These are phyloP conservation scores for Kondoa malvinella DNA, from an alignment of 768 basidiomycete species.

Conservation along the genomic window DNA sequence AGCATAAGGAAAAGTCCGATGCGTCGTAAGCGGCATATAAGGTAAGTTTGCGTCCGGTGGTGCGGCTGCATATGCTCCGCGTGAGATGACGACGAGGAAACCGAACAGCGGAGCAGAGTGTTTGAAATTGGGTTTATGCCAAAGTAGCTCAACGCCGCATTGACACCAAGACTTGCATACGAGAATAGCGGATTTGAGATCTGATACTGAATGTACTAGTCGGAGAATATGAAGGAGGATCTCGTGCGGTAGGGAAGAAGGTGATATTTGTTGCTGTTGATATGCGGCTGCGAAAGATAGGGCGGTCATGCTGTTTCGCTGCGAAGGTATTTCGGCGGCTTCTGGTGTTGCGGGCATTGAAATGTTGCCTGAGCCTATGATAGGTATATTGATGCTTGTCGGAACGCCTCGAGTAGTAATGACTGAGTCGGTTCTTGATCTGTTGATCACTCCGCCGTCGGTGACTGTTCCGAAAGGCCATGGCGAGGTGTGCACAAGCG, in stretches of 20 bases:
- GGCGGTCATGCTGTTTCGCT: not conserved
- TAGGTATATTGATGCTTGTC: not conserved
- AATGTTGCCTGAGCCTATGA: not conserved
- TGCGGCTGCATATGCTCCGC: not conserved
- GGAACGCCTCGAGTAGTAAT: not conserved
- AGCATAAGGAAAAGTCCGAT: constrained; percentile 71
- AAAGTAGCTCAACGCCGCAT: constrained; percentile 82
- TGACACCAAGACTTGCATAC: constrained; percentile 90
- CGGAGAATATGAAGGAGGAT: constrained; percentile 82
- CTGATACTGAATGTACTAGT: constrained; percentile 49
- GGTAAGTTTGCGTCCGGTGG: not conserved
- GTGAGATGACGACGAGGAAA: constrained; percentile 51
- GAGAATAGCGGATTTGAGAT: constrained; percentile 56
- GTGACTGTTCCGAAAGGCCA: constrained; percentile 17
- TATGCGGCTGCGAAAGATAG: not conserved
- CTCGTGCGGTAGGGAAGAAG: constrained; percentile 54
- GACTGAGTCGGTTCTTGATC: constrained; percentile 2
- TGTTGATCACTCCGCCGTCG: not conserved
- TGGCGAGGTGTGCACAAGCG: constrained; percentile 5
- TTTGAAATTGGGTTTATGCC: constrained; percentile 72
- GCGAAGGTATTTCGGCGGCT: not conserved
- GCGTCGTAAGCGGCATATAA: constrained; percentile 27
- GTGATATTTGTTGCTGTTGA: not conserved
- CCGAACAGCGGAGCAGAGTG: constrained; percentile 53
- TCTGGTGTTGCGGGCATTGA: not conserved